Base-by-base conservation (phyloP, 495 filamentous ascomycete species). In the Daldinia decipiens region DNA sequence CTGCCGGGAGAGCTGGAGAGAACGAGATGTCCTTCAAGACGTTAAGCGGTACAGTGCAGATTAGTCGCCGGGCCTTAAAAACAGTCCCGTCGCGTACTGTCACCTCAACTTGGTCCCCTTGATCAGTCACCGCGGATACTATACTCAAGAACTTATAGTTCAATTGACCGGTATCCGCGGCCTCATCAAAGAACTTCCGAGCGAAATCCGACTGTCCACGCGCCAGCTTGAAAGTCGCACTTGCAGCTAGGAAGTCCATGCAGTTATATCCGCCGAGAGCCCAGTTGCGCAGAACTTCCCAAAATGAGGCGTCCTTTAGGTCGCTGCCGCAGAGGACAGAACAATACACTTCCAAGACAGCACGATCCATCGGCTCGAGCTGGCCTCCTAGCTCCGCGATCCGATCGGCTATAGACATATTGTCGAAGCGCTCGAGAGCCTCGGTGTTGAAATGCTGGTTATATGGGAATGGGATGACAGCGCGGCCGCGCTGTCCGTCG, bases 371-470 rank as follows among this genome's bases (percentile, higher is more conserved):
- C 3, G 47, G 32, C 59, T 36, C 32, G 45, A 53, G 45, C 27
- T 29, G 11, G 26, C 17, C 50, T 15, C 50, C 27, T 6, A 53
- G 50, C 27, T 53, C 50, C 4, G 50, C 9, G 51, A 57, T 65
- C 17, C 62, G 62, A 53, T 57, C 53, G n/a, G 52, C 53, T 34
- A 45, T 26, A 2, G 38, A 59, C 12, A 59, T 43, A 24, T 15
- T 32, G 17, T 51, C 62, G 68, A 3, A 78, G 39, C 59, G 76
- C 57, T 79, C 76, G 27, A 75, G 53, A 11, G 70, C 56, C 12
- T 76, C 64, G 8, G 74, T 76, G 11, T 66, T 67, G 4, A 73
- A 4, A 29, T 69, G 19, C 56, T 39, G 34, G 60, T 51, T n/a
- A 60, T 52, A 40, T 0, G 59, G 19, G 21, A 62, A 52, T 4